These are phyloP conservation scores for Skeletonema tropicum DNA, from an alignment of 108 stramenopile genomes.

Conservation along the genomic window DNA sequence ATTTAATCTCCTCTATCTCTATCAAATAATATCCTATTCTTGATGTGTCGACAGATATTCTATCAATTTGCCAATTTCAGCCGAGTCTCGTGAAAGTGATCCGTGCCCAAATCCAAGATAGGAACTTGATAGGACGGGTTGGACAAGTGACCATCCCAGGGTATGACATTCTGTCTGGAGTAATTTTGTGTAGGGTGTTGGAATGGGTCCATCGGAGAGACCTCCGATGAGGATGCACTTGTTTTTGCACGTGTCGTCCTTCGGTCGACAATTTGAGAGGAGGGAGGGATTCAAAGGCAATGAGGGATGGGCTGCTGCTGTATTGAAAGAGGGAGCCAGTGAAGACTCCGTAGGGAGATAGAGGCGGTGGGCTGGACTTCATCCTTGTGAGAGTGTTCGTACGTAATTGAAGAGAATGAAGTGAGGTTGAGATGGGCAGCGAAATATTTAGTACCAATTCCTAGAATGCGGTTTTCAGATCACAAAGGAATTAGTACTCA, in stretches of 20 bases:
- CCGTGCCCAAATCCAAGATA: conserved; percentile 87
- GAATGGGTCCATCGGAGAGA: conserved; percentile 76
- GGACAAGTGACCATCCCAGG: conserved; percentile 76
- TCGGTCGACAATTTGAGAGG: too few relatives aligned
- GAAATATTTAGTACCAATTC: too few relatives aligned
- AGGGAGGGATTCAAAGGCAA: conserved; percentile 82
- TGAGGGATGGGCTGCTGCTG: conserved; percentile 49
- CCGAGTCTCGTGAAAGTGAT: conserved; percentile 64
- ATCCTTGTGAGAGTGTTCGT: too few relatives aligned
- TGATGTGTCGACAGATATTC: conserved; percentile 62
- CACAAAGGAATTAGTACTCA: too few relatives aligned
- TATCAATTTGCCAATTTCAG: conserved; percentile 62
- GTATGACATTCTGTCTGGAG: conserved; percentile 50
- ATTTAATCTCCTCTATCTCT: too few relatives aligned
- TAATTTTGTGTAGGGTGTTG: conserved; percentile 71
- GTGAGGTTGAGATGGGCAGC: too few relatives aligned
- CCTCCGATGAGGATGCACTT: conserved; percentile 88
- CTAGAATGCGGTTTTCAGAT: too few relatives aligned
- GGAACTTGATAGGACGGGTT: conserved; percentile 72
- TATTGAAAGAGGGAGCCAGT: conserved; percentile 78
- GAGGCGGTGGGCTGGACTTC: conserved; percentile 14
- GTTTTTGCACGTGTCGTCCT: too few relatives aligned
- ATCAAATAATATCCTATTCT: too few relatives aligned
- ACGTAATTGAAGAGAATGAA: too few relatives aligned
- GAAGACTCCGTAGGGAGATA: conserved; percentile 74